Evolutionary conservation across 352 stramenopile genomes (phyloP), one percentile per base, ranked within the genome.

Genomic region (Blastocystis sp.): DNA sequence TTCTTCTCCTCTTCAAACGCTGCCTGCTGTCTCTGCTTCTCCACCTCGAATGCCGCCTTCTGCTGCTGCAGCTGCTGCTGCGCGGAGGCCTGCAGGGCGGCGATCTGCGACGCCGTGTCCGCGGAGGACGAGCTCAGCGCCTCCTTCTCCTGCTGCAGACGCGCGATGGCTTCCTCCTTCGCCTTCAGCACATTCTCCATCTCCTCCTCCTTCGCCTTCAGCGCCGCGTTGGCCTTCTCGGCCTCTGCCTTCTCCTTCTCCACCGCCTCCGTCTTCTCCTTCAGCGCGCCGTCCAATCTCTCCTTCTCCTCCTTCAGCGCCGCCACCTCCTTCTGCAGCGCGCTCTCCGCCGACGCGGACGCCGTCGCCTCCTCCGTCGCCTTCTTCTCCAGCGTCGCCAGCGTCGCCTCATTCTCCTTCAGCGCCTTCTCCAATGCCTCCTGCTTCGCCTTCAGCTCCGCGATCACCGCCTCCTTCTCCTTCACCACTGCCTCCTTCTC

Each of bases 401-500:
- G 0, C 0, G 28, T 34, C 28, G 0, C 28, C 28, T 34, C 28
- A 1, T 38, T 53, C 67, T 59, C 10, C 43, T 41, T 79, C 62
- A 14, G 34, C 19, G 11, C 11, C 21, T 62, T 79, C 69, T 34
- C 17, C 34, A 41, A 69, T 11, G 10, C 34, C 62, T 69, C n/a
- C 21, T 7, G 17, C 62, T n/a, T 41, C 34, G 9, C 34, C 34
- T 41, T 69, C 62, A n/a, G 9, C n/a, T 62, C 69, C 34, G 34
- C 41, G 21, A 40, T n/a, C 23, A 79, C 41, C 43, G 62, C 11
- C 21, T 64, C 41, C n/a, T 61, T 79, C 69, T 40, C 43, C 23
- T 77, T 53, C 67, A 77, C 45, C 41, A n/a, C 23, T 14, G 23
- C 67, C 53, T 79, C 45, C 14, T 41, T 34, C 10, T 61, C 53